Base-by-base conservation (phyloP, 2,329 filamentous ascomycete genomes). In the Aspergillus caelatus region DNA sequence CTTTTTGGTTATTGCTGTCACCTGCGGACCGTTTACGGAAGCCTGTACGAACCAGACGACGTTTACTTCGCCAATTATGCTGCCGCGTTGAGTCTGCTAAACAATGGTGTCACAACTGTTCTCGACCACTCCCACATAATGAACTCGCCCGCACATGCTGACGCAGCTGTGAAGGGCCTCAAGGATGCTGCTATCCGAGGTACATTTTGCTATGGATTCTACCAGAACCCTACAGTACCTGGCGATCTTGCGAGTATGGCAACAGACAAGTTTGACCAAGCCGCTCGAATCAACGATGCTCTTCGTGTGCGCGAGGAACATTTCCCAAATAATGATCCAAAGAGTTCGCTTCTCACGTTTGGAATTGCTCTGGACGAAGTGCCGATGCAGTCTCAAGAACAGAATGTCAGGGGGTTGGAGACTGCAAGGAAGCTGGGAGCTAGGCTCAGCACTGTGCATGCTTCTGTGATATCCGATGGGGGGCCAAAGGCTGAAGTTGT, bases 121-220 rank as follows among this genome's bases (percentile, higher is more conserved):
- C 48, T 62, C 4, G 60, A 59, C 39, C 55, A 62, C 36, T 58
- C 55, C 39, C 60, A 62, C 14, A 48, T 59, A 41, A 45, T 62
- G 11, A 62, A 62, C 23, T 54, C 55, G 11, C 60, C 60, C 1
- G 48, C 28, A 7, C 60, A 62, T 12, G 60, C 60, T 3, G 55
- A 62, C 5, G 56, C 55, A 1, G 60, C 60, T 1, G 60, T 62
- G 1, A 39, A 28, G n/a, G 60, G 60, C 2, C 63, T 62, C 0
- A 58, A 54, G 5, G 56, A 59, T 30, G 48, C 56, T 21, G 28
- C 46, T 1, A 62, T 62, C 10, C 48, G 60, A 8, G 60, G 56
- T 1, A 62, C 60, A 30, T 62, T 62, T 19, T 62, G 60, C 21
- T 62, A 62, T 26, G 60, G 60, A 1, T 39, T 54, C n/a, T 62